Conservation (phyloP, 1,284 basidiomycete genomes). For the Melampsora americana region DNA sequence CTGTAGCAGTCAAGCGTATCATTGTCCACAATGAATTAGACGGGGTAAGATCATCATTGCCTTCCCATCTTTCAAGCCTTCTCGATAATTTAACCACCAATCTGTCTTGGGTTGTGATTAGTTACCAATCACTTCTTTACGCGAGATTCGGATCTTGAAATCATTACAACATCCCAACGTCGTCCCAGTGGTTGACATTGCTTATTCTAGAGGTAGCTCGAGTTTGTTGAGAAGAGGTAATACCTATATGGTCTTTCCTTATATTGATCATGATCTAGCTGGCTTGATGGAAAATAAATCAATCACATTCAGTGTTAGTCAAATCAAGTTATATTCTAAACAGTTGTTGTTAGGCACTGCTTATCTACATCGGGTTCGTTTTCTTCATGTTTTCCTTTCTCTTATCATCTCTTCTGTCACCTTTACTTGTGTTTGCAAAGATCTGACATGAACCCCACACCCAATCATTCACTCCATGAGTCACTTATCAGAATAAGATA, state of each 20-base stretch:
- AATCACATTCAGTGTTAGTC: conserved; percentile 53
- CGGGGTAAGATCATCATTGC: conserved; percentile 62
- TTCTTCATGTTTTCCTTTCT: not conserved
- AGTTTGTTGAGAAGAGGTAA: conserved; percentile 59
- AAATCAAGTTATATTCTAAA: conserved; percentile 92
- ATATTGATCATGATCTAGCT: conserved; percentile 98
- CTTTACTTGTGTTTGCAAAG: not conserved
- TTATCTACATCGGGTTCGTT: conserved; percentile 81
- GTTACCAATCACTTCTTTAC: conserved; percentile 82
- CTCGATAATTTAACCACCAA: no score
- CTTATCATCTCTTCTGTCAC: not conserved
- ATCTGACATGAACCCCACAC: not conserved
- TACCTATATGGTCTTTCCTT: conserved; percentile 95
- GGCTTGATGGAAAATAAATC: conserved; percentile 82
- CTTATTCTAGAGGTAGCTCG: conserved; percentile 59
- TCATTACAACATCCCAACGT: conserved; percentile 78
- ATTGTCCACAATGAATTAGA: conserved; percentile 94
- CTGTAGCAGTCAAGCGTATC: conserved; percentile 88
- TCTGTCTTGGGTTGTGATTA: conserved; percentile 44
- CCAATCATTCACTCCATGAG: conserved; percentile 46
- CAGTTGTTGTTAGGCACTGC: conserved; percentile 91
- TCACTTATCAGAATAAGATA: conserved; percentile 71
- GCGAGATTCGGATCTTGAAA: conserved; percentile 98
- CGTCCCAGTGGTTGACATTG: conserved; percentile 88
- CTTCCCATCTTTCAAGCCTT: not conserved